A percentile compares a stretch with the other conserved stretches of the same genome.
These are phyloP conservation scores for Pyrenophora teres DNA, from an alignment of 2,329 filamentous ascomycete species.

Conservation along the genomic window DNA sequence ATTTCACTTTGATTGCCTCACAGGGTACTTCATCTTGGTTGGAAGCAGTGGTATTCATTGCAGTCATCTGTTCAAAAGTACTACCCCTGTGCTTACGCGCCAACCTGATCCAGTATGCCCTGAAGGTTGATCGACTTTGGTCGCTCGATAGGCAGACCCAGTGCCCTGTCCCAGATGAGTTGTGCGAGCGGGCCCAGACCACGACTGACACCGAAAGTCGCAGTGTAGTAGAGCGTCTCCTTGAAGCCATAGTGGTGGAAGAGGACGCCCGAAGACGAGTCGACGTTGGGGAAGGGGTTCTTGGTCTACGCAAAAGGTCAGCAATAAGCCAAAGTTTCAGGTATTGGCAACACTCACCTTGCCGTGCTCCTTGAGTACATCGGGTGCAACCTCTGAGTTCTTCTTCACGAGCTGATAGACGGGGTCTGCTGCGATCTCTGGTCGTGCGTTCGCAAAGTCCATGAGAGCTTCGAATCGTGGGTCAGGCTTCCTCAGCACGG, in stretches of 20 bases:
- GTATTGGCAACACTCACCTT: constrained; percentile 59
- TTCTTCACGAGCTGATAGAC: constrained; percentile 93
- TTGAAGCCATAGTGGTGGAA: constrained; percentile 99
- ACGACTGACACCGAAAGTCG: constrained; percentile 71
- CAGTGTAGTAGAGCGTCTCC: constrained; percentile 92
- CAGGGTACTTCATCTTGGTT: not conserved
- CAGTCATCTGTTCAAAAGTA: not conserved
- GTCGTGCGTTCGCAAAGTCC: constrained; percentile 86
- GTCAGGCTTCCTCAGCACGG: constrained; percentile 94
- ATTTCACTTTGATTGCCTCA: not conserved
- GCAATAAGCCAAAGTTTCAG: not conserved
- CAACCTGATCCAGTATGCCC: constrained; percentile 71
- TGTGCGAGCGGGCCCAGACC: constrained; percentile 87
- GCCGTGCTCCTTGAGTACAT: constrained; percentile 90
- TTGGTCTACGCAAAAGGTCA: constrained; percentile 65
- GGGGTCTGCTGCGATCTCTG: constrained; percentile 83
- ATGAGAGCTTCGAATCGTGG: constrained; percentile 95
- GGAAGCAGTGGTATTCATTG: not conserved
- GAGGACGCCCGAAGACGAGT: constrained; percentile 87
- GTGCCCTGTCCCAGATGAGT: constrained; percentile 91
- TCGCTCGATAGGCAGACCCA: constrained; percentile 93
- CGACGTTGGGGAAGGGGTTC: constrained; percentile 97
- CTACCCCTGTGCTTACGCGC: constrained; percentile 23
- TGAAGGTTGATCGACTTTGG: constrained; percentile 97
- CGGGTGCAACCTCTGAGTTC: constrained; percentile 89